These are phyloP conservation scores for Takakia lepidozioides DNA, from an alignment of 225 moss, liverwort and hornwort species.

Conservation along the genomic window DNA sequence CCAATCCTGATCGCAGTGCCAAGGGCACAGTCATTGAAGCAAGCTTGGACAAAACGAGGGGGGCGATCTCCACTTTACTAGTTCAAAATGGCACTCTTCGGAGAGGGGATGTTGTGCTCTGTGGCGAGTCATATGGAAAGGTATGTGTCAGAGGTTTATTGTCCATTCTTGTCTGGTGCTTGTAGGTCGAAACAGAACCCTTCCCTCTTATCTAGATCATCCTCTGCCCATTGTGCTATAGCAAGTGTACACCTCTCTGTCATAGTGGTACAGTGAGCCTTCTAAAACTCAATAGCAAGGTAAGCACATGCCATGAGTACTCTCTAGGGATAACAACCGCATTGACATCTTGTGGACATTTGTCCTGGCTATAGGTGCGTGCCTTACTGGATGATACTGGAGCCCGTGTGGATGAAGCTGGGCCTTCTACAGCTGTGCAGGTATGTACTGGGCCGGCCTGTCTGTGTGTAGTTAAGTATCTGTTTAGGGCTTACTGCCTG, in stretches of 20 bases:
- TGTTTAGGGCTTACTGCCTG: too few species aligned
- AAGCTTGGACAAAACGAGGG: constrained; percentile 77
- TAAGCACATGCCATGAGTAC: too few species aligned
- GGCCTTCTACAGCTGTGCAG: constrained; percentile 93
- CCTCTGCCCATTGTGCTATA: too few species aligned
- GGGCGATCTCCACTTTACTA: constrained; percentile 70
- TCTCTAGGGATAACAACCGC: too few species aligned
- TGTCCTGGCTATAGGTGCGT: constrained; percentile 53
- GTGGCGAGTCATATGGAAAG: constrained; percentile 93
- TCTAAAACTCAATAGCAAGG: too few species aligned
- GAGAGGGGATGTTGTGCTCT: constrained; percentile 82
- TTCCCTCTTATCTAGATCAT: too few species aligned
- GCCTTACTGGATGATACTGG: constrained; percentile 86
- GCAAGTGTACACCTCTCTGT: too few species aligned
- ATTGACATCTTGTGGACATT: too few species aligned
- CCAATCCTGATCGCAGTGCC: constrained; percentile 78
- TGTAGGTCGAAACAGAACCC: too few species aligned
- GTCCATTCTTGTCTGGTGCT: too few species aligned
- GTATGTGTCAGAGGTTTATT: constrained; percentile 35
- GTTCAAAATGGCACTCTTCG: constrained; percentile 90
- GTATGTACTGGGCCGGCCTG: constrained; percentile 13
- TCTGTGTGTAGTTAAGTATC: too few species aligned
- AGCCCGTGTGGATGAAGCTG: constrained; percentile 66
- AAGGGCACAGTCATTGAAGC: constrained; percentile 91
- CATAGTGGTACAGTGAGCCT: too few species aligned